Percentiles rank a stretch among this genome's conserved stretches.
phyloP scores from a whole-genome alignment of 495 filamentous ascomycete genomes.

The Bacidia gigantensis region DNA sequence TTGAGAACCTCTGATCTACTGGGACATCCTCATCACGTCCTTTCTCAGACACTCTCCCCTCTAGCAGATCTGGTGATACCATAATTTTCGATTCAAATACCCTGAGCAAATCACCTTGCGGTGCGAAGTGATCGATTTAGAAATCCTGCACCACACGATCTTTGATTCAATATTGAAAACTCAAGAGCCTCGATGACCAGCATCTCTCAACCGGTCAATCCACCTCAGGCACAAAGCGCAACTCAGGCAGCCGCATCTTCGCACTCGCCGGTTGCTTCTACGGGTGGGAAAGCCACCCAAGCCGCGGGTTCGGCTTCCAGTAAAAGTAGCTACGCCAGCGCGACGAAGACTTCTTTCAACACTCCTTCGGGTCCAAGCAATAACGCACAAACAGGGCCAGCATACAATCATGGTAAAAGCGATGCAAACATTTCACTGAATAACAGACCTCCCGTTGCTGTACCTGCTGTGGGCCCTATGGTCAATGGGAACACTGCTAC shows the following conservation, averaged over 20 bases:
- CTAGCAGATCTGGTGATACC: slow-evolving; percentile 5
- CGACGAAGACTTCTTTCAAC: slow-evolving; percentile 60
- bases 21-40: neutral
- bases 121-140: slow-evolving; percentile 19
- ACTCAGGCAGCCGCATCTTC: slow-evolving; percentile 34
- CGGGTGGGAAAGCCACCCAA: slow-evolving; percentile 46
- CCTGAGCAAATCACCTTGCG: slow-evolving; percentile 14
- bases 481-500: slow-evolving; percentile 48
- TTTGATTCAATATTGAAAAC: slow-evolving; percentile 1
- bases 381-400: slow-evolving; percentile 50
- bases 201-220: slow-evolving; percentile 33
- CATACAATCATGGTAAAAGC: slow-evolving; percentile 64
- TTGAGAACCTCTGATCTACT: neutral
- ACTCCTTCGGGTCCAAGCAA: slow-evolving; percentile 57
- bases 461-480: slow-evolving; percentile 39
- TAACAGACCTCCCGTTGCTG: slow-evolving; percentile 61
- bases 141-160: neutral
- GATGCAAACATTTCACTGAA: slow-evolving; percentile 67
- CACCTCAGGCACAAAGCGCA: slow-evolving; percentile 42
- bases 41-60: slow-evolving; percentile 6
- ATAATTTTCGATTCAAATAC: neutral
- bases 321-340: slow-evolving; percentile 47
- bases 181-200: slow-evolving; percentile 23
- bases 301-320: slow-evolving; percentile 41
- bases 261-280: slow-evolving; percentile 37